Percentiles rank a stretch among this genome's conserved stretches.
Conservation (phyloP, 202 grass and related monocot genomes). For the Musa balbisiana region DNA sequence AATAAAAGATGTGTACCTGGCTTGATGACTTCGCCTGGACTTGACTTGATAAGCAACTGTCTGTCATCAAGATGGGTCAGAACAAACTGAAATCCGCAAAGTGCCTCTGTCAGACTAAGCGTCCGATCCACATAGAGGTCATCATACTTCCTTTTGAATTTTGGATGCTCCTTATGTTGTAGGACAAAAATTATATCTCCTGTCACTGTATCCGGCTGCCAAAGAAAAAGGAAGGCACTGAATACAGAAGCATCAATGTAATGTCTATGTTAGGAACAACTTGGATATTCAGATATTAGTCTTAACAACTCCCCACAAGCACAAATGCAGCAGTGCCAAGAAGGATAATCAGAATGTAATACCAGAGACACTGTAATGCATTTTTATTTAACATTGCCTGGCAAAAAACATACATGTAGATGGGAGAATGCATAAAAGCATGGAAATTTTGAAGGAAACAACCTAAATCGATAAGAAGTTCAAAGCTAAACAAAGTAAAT, state of each 20-base stretch:
- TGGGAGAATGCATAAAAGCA: background rate
- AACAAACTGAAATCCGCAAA: constrained; percentile 83
- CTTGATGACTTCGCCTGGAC: constrained; percentile 74
- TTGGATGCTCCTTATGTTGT: constrained; percentile 83
- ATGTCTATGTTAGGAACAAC: too few species aligned
- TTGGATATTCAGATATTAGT: constrained; percentile 35
- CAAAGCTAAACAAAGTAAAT: constrained; percentile 2
- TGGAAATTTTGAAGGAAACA: background rate
- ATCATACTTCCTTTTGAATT: constrained; percentile 85
- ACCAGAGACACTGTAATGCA: too few species aligned
- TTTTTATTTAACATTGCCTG: too few species aligned
- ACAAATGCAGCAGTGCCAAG: too few species aligned
- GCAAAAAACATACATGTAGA: too few species aligned
- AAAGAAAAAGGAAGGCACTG: background rate
- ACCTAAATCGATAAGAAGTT: background rate
- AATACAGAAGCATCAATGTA: too few species aligned
- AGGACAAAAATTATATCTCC: constrained; percentile 87
- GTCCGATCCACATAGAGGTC: constrained; percentile 75
- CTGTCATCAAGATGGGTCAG: constrained; percentile 83
- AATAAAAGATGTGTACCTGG: constrained; percentile 40
- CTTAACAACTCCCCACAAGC: constrained; percentile 43
- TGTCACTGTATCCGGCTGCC: constrained; percentile 80
- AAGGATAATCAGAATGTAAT: too few species aligned
- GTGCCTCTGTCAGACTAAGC: constrained; percentile 74
- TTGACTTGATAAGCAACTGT: constrained; percentile 81